Evolutionary conservation across 768 basidiomycete species (phyloP), one percentile per base, ranked within the genome.

Genomic region (Trametes maxima): DNA sequence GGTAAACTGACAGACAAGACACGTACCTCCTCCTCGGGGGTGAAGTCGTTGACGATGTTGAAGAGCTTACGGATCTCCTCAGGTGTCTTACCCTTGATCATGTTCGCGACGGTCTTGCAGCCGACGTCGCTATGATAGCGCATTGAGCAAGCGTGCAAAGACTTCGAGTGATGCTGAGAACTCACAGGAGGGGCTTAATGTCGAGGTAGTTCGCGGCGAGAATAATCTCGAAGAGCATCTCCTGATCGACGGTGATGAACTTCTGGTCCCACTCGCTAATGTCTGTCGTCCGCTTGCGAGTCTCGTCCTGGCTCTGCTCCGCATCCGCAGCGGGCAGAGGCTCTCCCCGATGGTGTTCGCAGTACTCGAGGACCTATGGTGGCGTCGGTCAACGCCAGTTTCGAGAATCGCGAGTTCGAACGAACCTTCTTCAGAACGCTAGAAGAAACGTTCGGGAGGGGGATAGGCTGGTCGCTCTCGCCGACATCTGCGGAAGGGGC

Each of bases 51-150:
- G 35, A 93, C 91, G 66, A 95, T 95, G 84, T 97, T 96, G 81
- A 95, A 98, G 55, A 98, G 85, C 72, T 98, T 98, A 60, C 96
- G 89, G 68, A 99, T 98, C 79, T 98, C 97, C 75, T 98, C 97
- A 22, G 97, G 97, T 3, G 95, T 96, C 85, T 99, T 99, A 36
- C 97, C 97, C 81, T 99, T 98, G 85, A 99, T 98, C 97, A 98
- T 99, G 83, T 98, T 98, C 14, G 97, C 97, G 5, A 97, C 95
- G 3, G 94, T 97, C 82, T 97, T 96, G 85, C 95, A 97, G 1
- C 95, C 95, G 60, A 97, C 94, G 71, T 97, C 95, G 67, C 94
- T 96, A 66, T 39, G 28, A 2, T 33, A 35, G 40, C n/a, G 47
- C 61, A 49, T 17, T 53, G 17, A 69, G 48, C 22, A 58, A 25